Evolutionary conservation across 148 eudicot genomes (phyloP).

Genomic region (Salicornia ramosissima): DNA sequence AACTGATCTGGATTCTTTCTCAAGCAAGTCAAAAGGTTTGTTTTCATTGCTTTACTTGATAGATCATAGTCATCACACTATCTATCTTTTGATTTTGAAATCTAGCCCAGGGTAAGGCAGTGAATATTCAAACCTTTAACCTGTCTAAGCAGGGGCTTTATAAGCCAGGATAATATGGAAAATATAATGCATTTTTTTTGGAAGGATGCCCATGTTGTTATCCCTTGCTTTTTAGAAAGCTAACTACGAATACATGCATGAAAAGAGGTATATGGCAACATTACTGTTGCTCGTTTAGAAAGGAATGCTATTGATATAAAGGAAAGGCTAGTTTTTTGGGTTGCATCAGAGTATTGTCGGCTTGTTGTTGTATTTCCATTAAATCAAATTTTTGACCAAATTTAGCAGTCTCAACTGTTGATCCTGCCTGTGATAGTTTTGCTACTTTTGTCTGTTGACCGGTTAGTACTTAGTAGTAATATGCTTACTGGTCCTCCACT

Average conservation of each 20-base stretch:
- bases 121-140: neutral
- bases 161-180: too few relatives aligned
- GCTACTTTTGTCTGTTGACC: neutral
- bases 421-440: neutral
- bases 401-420: neutral
- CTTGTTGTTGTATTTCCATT: neutral
- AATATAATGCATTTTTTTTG: too few relatives aligned
- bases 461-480: neutral
- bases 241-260: too few relatives aligned
- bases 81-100: neutral
- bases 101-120: neutral
- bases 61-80: neutral
- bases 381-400: neutral
- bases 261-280: neutral
- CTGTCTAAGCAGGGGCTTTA: neutral
- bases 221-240: too few relatives aligned
- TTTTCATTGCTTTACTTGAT: constrained; percentile 9
- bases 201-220: too few relatives aligned
- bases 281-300: neutral
- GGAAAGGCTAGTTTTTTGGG: neutral
- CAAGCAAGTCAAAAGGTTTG: constrained; percentile 82
- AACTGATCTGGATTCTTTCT: constrained; percentile 64
- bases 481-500: neutral
- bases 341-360: neutral
- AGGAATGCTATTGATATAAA: neutral